Percentiles rank a stretch among this genome's conserved stretches.
phyloP scores from a whole-genome alignment of 768 basidiomycete genomes.

The Amanita phalloides region DNA sequence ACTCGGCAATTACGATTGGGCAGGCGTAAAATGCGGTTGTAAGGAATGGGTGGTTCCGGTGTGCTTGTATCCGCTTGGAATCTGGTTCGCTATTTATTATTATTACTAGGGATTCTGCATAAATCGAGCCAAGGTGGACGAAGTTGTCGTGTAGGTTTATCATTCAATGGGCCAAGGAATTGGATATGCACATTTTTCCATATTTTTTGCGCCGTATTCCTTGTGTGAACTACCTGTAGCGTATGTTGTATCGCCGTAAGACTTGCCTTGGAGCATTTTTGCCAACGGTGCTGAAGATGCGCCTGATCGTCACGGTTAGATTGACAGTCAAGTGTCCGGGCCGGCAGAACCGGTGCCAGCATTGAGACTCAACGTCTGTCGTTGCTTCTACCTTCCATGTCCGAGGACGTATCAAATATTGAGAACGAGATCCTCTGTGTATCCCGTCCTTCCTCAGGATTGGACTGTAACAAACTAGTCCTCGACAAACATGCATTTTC shows the following conservation, averaged over 20 bases:
- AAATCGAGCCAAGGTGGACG: slow-evolving; percentile 58
- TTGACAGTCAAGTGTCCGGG: too few species aligned
- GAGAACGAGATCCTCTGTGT: slow-evolving; percentile 13
- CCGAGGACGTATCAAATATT: background rate
- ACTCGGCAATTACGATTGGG: slow-evolving; percentile 96
- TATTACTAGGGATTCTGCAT: slow-evolving; percentile 50
- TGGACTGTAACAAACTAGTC: slow-evolving; percentile 16
- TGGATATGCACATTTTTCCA: too few species aligned
- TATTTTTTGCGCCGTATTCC: too few species aligned
- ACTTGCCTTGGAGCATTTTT: too few species aligned
- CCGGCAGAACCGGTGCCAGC: too few species aligned
- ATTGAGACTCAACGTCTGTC: too few species aligned
- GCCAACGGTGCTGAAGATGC: too few species aligned
- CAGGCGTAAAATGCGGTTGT: slow-evolving; percentile 85
- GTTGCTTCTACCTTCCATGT: too few species aligned
- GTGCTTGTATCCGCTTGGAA: slow-evolving; percentile 17
- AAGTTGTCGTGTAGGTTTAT: slow-evolving; percentile 23
- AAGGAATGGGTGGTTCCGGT: slow-evolving; percentile 91
- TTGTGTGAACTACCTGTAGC: too few species aligned
- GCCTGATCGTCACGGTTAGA: too few species aligned
- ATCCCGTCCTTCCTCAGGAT: slow-evolving; percentile 25
- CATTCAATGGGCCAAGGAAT: too few species aligned
- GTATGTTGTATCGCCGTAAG: too few species aligned
- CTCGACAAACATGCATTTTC: slow-evolving; percentile 16
- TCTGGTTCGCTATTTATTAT: background rate